Conservation (phyloP, 129 eudicot genomes). For the Helianthus tuberosus region DNA sequence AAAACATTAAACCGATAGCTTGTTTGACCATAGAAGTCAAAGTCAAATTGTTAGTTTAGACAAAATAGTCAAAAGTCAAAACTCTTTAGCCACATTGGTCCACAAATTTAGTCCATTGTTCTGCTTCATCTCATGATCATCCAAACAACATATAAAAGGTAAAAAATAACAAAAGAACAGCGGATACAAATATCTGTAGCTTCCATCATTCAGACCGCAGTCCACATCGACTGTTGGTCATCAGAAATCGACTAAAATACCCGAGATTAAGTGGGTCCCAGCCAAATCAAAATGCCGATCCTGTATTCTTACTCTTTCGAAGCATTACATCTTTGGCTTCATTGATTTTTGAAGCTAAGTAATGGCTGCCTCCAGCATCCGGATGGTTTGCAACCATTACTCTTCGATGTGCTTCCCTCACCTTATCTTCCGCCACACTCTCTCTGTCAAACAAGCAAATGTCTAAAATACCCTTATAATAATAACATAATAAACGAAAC, state of each 20-base stretch:
- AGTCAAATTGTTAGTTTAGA: constrained; percentile 7
- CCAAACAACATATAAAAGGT: neutral
- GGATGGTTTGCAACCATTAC: constrained; percentile 91
- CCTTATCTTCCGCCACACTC: constrained; percentile 57
- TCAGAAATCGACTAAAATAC: neutral
- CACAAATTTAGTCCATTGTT: neutral
- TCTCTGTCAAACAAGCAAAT: constrained; percentile 51
- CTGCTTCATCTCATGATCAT: neutral
- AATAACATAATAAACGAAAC: neutral
- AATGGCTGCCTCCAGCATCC: constrained; percentile 86
- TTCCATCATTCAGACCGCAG: constrained; percentile 3
- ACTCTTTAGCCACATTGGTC: neutral
- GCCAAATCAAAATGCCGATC: constrained; percentile 43
- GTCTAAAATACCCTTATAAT: constrained; percentile 9
- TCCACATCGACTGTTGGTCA: neutral
- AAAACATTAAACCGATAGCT: neutral
- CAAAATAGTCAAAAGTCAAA: neutral
- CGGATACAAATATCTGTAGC: constrained; percentile 5
- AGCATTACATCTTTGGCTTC: constrained; percentile 84
- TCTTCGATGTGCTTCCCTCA: constrained; percentile 82
- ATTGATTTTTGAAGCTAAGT: constrained; percentile 79
- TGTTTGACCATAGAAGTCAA: constrained; percentile 3
- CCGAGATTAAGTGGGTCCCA: neutral
- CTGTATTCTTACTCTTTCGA: constrained; percentile 51
- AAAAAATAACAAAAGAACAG: constrained; percentile 1